Conservation (phyloP, 2,329 filamentous ascomycete species). For the Bipolaris victoriae region DNA sequence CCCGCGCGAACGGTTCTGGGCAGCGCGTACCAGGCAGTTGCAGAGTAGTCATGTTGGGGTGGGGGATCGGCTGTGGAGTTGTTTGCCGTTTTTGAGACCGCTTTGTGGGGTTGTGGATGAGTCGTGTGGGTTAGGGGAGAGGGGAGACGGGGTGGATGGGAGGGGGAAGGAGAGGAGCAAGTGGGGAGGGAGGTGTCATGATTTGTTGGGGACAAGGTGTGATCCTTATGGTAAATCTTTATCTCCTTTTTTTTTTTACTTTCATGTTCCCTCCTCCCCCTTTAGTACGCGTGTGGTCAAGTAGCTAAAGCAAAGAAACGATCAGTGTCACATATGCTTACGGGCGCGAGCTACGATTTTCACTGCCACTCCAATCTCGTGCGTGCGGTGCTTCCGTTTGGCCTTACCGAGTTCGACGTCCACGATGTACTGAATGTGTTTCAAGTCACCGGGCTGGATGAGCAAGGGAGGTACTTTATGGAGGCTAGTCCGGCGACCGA, state of each 20-base stretch:
- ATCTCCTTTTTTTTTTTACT: neutral
- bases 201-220: slow-evolving; percentile 81
- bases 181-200: slow-evolving; percentile 73
- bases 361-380: slow-evolving; percentile 85
- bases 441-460: slow-evolving; percentile 79
- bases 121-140: slow-evolving; percentile 56
- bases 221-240: slow-evolving; percentile 69
- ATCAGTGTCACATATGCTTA: slow-evolving; percentile 60
- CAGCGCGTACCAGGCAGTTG: slow-evolving; percentile 76
- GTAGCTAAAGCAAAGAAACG: too few species aligned
- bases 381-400: slow-evolving; percentile 71
- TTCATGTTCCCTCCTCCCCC: neutral
- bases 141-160: slow-evolving; percentile 53
- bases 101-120: slow-evolving; percentile 72
- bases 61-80: slow-evolving; percentile 78
- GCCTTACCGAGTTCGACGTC: slow-evolving; percentile 74
- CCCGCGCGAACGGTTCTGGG: slow-evolving; percentile 83
- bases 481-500: slow-evolving; percentile 41
- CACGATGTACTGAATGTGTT: slow-evolving; percentile 89
- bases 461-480: slow-evolving; percentile 62
- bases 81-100: slow-evolving; percentile 76
- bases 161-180: slow-evolving; percentile 53
- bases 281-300: too few species aligned
- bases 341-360: slow-evolving; percentile 74
- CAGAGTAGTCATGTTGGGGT: slow-evolving; percentile 76